phyloP scores from a whole-genome alignment of 352 stramenopile genomes.

The Phytopythium cucurbitacearum region DNA sequence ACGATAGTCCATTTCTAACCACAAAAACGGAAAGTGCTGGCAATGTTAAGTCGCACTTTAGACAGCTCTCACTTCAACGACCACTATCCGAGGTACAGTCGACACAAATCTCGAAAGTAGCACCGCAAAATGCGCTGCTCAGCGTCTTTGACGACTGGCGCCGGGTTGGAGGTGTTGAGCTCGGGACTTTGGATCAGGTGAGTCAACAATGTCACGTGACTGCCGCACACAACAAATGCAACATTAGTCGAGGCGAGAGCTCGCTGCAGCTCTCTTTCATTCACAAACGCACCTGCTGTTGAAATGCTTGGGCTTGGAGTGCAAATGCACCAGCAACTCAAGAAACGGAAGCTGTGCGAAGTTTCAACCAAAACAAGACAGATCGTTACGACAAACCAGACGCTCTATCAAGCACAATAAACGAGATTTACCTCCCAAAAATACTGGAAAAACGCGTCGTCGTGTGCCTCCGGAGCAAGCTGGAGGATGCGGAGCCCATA shows the following conservation, averaged over 20 bases:
- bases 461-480: slow-evolving; percentile 60
- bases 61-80: neutral
- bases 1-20: too few relatives aligned
- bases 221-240: slow-evolving; percentile 14
- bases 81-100: slow-evolving; percentile 42
- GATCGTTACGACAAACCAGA: neutral
- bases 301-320: slow-evolving; percentile 64
- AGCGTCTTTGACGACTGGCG: slow-evolving; percentile 55
- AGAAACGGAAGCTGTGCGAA: slow-evolving; percentile 58
- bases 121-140: slow-evolving; percentile 79
- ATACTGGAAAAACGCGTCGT: slow-evolving; percentile 81
- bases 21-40: too few relatives aligned
- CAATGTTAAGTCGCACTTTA: too few relatives aligned
- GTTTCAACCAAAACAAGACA: neutral
- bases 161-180: slow-evolving; percentile 73
- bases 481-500: slow-evolving; percentile 80
- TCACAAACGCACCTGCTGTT: slow-evolving; percentile 42
- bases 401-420: neutral
- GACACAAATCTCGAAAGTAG: slow-evolving; percentile 76
- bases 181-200: slow-evolving; percentile 82
- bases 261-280: neutral
- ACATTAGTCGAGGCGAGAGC: neutral
- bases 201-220: slow-evolving; percentile 70
- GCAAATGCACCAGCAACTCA: slow-evolving; percentile 76
- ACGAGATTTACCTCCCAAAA: slow-evolving; percentile 66